Conservation (phyloP, 768 basidiomycete species). For the Phylloporus sp. region DNA sequence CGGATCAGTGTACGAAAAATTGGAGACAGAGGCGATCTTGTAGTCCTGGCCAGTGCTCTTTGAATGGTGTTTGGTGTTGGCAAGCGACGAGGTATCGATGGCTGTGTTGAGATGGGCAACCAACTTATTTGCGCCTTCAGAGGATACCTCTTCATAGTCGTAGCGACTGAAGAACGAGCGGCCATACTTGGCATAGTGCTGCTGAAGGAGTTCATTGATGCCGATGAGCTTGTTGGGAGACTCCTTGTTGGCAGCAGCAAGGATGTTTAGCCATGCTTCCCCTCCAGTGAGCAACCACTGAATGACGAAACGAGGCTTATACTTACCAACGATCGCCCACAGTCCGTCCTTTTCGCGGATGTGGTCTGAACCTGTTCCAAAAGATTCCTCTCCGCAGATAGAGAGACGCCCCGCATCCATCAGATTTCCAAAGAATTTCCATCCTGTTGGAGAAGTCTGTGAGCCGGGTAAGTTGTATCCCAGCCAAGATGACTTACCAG, state of each 20-base stretch:
- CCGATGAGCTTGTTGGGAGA: conserved; percentile 74
- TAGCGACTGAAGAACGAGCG: conserved; percentile 99
- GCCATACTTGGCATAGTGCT: conserved; percentile 90
- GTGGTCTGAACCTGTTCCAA: conserved; percentile 99
- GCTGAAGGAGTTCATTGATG: conserved; percentile 86
- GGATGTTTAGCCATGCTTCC: conserved; percentile 94
- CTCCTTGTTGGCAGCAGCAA: conserved; percentile 80
- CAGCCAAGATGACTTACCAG: conserved; percentile 49
- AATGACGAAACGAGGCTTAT: neutral
- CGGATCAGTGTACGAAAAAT: conserved; percentile 98
- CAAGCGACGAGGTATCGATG: conserved; percentile 64
- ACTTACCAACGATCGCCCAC: conserved; percentile 92
- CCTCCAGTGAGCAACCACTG: conserved; percentile 3
- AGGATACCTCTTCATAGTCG: conserved; percentile 97
- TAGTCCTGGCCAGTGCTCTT: conserved; percentile 66
- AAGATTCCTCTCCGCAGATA: conserved; percentile 98
- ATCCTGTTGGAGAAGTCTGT: conserved; percentile 49
- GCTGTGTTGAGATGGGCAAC: conserved; percentile 73
- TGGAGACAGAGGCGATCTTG: conserved; percentile 70
- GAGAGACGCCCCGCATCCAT: conserved; percentile 99
- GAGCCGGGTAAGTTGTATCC: neutral
- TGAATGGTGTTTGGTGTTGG: conserved; percentile 64
- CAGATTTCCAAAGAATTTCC: conserved; percentile 99
- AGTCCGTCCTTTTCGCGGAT: conserved; percentile 99
- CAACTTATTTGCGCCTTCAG: conserved; percentile 83